Evolutionary conservation across 768 basidiomycete genomes (phyloP), one percentile per base, ranked within the genome.

Genomic region (Cytidiella melzeri): DNA sequence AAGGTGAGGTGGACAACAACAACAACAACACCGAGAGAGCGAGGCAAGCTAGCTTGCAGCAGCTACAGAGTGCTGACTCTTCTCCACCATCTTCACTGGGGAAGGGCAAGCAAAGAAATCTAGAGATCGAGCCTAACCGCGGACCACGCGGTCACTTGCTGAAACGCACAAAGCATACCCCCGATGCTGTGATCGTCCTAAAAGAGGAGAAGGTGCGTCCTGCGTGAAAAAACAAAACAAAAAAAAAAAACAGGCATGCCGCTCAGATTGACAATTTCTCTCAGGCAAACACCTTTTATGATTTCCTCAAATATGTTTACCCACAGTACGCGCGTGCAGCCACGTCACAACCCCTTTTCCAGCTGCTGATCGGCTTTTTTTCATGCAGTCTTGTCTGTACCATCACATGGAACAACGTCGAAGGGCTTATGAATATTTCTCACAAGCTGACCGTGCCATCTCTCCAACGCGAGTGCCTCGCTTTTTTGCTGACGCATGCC

Each of bases 331-430:
- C 68, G 13, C 36, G 47, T 12, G 23, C 15, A 47, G 2, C 19
- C 19, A 3, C 19, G 28, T 2, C 36, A 13, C 7, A 21, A 11
- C 47, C 28, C 7, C 41, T 46, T 1, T 11, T 50, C 46, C 12
- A 36, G 38, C 30, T 42, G 20, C 34, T 53, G 44, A 28, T 42
- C 30, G 42, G 52, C 36, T 47, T 13, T 57, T 44, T 27, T 43
- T 34, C 36, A 20, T 39, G 24, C 57, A 89, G 87, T 55, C 73
- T 94, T 47, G 87, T 92, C 55, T 95, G 92, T 68, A 89, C 89
- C 7, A 92, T 95, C 47, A 87, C 90, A 0, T 97, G 93, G 91
- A 88, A 90, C 58, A 96, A 96, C 64, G 94, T 92, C 23, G 92
- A 91, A 58, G 84, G 85, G 36, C 76, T 92, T 37, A 87, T 93